Percentiles rank a stretch among this genome's conserved stretches.
These are phyloP conservation scores for Boletus bicolor DNA, from an alignment of 768 basidiomycete species.

Conservation along the genomic window DNA sequence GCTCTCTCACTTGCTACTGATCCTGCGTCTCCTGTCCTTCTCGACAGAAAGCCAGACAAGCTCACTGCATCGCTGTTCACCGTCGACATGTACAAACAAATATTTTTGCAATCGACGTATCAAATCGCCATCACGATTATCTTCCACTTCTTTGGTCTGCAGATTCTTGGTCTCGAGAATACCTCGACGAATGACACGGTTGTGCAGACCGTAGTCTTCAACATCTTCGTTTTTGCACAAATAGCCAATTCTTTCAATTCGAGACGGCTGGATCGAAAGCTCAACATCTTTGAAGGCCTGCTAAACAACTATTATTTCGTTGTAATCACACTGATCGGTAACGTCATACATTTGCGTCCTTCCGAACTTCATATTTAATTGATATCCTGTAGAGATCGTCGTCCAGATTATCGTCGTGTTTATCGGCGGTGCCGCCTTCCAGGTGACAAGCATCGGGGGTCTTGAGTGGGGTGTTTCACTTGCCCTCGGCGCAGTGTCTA, in stretches of 20 bases:
- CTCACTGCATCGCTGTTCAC: constrained; percentile 87
- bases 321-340: constrained; percentile 79
- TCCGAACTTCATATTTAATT: constrained; percentile 5
- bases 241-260: constrained; percentile 96
- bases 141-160: constrained; percentile 80
- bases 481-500: constrained; percentile 79
- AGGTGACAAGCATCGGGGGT: constrained; percentile 73
- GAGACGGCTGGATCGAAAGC: constrained; percentile 75
- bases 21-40: constrained; percentile 75
- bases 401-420: constrained; percentile 88
- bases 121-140: constrained; percentile 80
- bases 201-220: constrained; percentile 90
- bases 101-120: constrained; percentile 83
- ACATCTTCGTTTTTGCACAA: constrained; percentile 96
- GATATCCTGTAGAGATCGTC: constrained; percentile 61
- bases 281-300: constrained; percentile 90
- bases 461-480: constrained; percentile 94
- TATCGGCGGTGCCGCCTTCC: constrained; percentile 88
- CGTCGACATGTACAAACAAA: constrained; percentile 96
- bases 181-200: constrained; percentile 36
- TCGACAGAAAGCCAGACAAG: constrained; percentile 89
- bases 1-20: constrained; percentile 97
- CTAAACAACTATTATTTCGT: constrained; percentile 81
- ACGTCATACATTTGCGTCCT: constrained; percentile 18
- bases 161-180: constrained; percentile 61